These are phyloP conservation scores for Sphenostylis stenocarpa DNA, from an alignment of 306 rosid species.

Conservation along the genomic window DNA sequence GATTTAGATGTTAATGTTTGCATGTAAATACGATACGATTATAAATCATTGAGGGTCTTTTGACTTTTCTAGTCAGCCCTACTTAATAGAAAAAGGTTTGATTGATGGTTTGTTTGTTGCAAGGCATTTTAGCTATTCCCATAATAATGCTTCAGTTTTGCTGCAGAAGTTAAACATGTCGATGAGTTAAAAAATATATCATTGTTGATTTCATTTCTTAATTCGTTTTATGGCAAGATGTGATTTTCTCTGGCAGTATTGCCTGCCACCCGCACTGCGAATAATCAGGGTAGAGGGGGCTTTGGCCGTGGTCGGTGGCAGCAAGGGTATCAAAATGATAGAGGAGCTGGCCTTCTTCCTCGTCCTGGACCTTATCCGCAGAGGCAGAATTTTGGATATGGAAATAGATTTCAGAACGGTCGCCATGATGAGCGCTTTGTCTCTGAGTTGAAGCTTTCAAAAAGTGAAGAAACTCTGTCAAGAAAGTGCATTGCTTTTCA, in stretches of 20 bases:
- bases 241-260: slow-evolving; percentile 49
- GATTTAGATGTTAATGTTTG: background rate
- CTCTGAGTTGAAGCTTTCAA: slow-evolving; percentile 79
- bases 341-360: slow-evolving; percentile 94
- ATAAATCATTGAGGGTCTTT: background rate
- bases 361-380: slow-evolving; percentile 91
- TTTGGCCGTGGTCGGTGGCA: slow-evolving; percentile 62
- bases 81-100: background rate
- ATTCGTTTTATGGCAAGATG: slow-evolving; percentile 39
- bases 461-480: slow-evolving; percentile 71
- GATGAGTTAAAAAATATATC: slow-evolving; percentile 22
- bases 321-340: slow-evolving; percentile 60
- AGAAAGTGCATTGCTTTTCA: slow-evolving; percentile 62
- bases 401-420: slow-evolving; percentile 65
- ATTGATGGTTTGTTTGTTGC: background rate
- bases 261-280: slow-evolving; percentile 46
- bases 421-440: slow-evolving; percentile 83
- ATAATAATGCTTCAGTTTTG: background rate
- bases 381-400: slow-evolving; percentile 72
- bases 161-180: slow-evolving; percentile 2
- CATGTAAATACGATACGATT: background rate
- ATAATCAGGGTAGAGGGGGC: slow-evolving; percentile 46
- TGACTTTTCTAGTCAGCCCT: background rate
- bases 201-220: slow-evolving; percentile 37
- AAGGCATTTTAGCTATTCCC: background rate